Conservation (phyloP, 768 basidiomycete species). For the Holtermanniella nyarrowii region DNA sequence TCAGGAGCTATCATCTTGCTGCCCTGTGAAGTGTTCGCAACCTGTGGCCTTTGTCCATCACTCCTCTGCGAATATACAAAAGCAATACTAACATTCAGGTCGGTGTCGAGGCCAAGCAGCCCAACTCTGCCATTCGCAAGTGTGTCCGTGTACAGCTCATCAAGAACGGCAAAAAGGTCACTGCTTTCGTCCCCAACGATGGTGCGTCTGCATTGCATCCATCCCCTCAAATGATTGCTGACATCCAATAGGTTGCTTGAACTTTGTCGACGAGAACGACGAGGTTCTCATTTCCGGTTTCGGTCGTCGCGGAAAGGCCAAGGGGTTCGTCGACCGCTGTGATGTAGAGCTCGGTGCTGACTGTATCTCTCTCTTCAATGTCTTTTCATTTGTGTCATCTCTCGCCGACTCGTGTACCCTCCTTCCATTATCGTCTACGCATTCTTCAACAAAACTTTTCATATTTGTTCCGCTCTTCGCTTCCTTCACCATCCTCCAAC, state of each 20-base stretch:
- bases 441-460: too few species aligned
- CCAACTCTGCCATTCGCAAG: constrained; percentile 99
- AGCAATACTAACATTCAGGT: too few species aligned
- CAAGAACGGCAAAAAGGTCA: constrained; percentile 99
- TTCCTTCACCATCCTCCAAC: too few species aligned
- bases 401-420: neutral
- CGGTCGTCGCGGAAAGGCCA: constrained; percentile 98
- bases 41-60: too few species aligned
- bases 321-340: constrained; percentile 48
- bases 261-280: constrained; percentile 79
- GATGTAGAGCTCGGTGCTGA: neutral
- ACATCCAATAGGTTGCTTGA: constrained; percentile 32
- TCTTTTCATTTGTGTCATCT: neutral
- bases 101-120: constrained; percentile 99
- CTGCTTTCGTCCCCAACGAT: constrained; percentile 83
- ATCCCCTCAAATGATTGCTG: too few species aligned
- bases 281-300: constrained; percentile 99
- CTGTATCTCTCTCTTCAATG: neutral
- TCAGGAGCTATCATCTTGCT: too few species aligned
- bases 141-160: constrained; percentile 99
- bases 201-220: constrained; percentile 50
- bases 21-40: too few species aligned
- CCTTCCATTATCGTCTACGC: neutral
- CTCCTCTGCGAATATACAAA: too few species aligned
- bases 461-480: too few species aligned